Conservation (phyloP, 2,329 filamentous ascomycete genomes). For the Coniochaeta hoffmannii region DNA sequence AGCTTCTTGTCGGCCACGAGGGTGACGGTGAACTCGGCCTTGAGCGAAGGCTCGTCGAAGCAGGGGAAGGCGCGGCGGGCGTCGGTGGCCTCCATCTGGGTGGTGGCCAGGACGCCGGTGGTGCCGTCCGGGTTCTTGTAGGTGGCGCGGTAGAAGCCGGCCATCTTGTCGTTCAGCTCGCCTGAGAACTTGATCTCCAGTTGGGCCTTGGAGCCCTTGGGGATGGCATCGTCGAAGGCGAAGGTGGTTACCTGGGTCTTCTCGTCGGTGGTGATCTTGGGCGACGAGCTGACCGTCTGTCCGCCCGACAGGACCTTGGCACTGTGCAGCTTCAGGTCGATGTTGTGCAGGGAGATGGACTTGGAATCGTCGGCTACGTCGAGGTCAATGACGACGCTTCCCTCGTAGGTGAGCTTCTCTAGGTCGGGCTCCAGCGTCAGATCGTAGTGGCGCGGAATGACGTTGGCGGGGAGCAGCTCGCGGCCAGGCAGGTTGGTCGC, state of each 20-base stretch:
- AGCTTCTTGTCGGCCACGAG: conserved; percentile 83
- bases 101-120: conserved; percentile 76
- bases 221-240: conserved; percentile 64
- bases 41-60: conserved; percentile 92
- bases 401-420: conserved; percentile 78
- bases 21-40: conserved; percentile 87
- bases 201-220: conserved; percentile 69
- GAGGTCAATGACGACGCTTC: conserved; percentile 77
- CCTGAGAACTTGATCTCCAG: conserved; percentile 72
- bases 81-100: conserved; percentile 96
- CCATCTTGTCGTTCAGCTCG: conserved; percentile 81
- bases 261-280: conserved; percentile 65
- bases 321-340: conserved; percentile 76
- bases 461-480: conserved; percentile 84
- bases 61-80: conserved; percentile 89
- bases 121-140: conserved; percentile 79
- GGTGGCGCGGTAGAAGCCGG: conserved; percentile 82
- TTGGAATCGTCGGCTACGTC: conserved; percentile 79
- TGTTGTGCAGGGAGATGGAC: conserved; percentile 79
- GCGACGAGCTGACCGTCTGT: conserved; percentile 50
- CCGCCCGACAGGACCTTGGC: conserved; percentile 60
- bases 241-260: conserved; percentile 76
- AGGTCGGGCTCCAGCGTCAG: conserved; percentile 88
- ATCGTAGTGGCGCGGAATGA: conserved; percentile 88
- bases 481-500: conserved; percentile 42